Conservation (phyloP, 2,329 filamentous ascomycete species). For the Nannizzia gypsea region DNA sequence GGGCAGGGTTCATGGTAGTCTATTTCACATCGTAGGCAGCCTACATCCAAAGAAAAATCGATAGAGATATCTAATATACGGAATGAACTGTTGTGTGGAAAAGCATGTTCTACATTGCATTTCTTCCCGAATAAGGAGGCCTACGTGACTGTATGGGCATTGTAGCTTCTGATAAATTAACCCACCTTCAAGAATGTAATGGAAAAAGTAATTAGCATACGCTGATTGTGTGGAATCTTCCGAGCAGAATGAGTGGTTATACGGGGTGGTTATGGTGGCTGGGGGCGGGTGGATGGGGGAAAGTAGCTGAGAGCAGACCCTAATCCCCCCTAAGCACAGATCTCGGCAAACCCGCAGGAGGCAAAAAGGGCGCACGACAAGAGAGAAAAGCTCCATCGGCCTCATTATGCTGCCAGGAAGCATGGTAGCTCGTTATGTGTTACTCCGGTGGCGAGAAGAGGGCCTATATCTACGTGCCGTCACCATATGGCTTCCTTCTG, state of each 20-base stretch:
- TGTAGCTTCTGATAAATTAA: no score
- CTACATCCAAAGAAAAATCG: neutral
- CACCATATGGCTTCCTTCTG: no score
- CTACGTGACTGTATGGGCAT: neutral
- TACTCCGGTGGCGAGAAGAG: neutral
- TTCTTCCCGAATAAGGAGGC: neutral
- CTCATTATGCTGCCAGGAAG: neutral
- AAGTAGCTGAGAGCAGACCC: neutral
- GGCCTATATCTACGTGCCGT: neutral
- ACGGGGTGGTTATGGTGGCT: conserved; percentile 36
- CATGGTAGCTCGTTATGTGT: no score
- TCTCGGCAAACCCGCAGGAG: neutral
- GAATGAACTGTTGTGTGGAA: neutral
- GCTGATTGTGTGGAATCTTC: conserved; percentile 29
- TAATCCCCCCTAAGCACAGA: neutral
- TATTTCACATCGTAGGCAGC: conserved; percentile 52
- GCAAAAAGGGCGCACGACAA: neutral
- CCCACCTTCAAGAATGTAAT: no score
- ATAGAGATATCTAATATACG: neutral
- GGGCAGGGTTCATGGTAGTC: conserved; percentile 86
- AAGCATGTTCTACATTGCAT: neutral
- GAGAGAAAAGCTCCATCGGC: neutral
- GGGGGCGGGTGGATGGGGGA: conserved; percentile 15
- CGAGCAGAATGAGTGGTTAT: conserved; percentile 56
- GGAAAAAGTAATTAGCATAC: conserved; percentile 7